Evolutionary conservation across 2,329 filamentous ascomycete genomes (phyloP).

Genomic region (Diaporthe helianthi): DNA sequence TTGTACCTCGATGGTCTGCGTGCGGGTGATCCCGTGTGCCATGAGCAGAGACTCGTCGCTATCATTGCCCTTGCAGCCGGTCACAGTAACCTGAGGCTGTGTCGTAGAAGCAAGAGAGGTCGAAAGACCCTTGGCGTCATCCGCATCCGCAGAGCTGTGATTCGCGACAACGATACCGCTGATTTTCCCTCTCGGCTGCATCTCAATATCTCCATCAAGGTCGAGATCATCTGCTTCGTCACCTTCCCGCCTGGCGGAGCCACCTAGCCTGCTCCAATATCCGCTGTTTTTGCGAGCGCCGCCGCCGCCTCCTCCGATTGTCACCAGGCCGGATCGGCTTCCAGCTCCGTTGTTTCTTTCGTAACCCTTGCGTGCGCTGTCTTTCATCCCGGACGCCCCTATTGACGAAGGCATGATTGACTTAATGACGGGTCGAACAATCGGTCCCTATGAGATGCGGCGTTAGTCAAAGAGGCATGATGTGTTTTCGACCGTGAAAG

Average conservation of each 20-base stretch:
- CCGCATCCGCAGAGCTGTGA: neutral
- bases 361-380: neutral
- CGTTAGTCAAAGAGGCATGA: neutral
- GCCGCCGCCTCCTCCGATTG: constrained; percentile 24
- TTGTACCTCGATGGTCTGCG: constrained; percentile 18
- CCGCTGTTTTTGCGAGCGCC: constrained; percentile 2
- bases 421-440: constrained; percentile 17
- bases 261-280: constrained; percentile 19
- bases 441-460: neutral
- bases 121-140: neutral
- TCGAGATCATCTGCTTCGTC: neutral
- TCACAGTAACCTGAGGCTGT: neutral
- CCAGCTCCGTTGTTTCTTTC: neutral
- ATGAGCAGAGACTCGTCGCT: constrained; percentile 26
- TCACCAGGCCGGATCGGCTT: constrained; percentile 4
- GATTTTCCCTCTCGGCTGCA: neutral
- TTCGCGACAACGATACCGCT: neutral
- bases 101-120: too few relatives aligned
- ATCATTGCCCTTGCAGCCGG: constrained; percentile 1
- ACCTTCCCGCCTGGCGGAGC: neutral
- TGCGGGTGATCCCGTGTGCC: constrained; percentile 17
- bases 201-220: constrained; percentile 4
- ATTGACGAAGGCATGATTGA: constrained; percentile 25
- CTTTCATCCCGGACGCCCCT: constrained; percentile 2
- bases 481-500: neutral